Evolutionary conservation across 164 flowering plant genomes (phyloP).

Genomic region (Echeveria elegans): DNA sequence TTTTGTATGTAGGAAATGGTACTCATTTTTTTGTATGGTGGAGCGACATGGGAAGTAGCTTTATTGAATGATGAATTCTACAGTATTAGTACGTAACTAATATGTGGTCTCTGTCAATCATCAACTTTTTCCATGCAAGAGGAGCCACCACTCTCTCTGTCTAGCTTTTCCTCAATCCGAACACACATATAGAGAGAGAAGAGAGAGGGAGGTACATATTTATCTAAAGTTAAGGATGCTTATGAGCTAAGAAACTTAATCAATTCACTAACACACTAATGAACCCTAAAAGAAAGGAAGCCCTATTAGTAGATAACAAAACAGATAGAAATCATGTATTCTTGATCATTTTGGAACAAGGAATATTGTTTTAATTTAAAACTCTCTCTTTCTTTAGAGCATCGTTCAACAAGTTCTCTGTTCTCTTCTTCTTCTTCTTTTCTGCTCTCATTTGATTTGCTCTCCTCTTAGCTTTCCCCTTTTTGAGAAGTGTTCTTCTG

Average conservation of each 20-base stretch:
- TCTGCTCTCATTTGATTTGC: conserved; percentile 8
- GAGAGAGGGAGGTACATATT: neutral
- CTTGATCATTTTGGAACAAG: neutral
- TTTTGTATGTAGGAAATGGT: neutral
- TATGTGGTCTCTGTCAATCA: neutral
- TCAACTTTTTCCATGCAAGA: conserved; percentile 1
- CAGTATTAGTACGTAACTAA: too few relatives aligned
- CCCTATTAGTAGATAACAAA: neutral
- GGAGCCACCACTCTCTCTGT: neutral
- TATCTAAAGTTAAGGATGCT: neutral
- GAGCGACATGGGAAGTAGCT: neutral
- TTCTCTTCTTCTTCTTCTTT: conserved; percentile 20
- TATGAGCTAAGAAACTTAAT: conserved; percentile 1
- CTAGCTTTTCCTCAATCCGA: neutral
- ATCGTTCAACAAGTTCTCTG: neutral
- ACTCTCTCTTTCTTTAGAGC: neutral
- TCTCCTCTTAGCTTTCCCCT: conserved; percentile 9
- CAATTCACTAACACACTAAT: neutral
- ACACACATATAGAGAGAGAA: neutral
- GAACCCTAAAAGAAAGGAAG: neutral
- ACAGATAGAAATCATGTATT: neutral
- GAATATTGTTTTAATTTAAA: neutral
- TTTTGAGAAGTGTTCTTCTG: conserved; percentile 28
- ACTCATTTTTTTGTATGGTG: neutral
- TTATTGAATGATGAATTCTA: too few relatives aligned